Base-by-base conservation (phyloP, 129 eudicot genomes). In the Glebionis coronaria region DNA sequence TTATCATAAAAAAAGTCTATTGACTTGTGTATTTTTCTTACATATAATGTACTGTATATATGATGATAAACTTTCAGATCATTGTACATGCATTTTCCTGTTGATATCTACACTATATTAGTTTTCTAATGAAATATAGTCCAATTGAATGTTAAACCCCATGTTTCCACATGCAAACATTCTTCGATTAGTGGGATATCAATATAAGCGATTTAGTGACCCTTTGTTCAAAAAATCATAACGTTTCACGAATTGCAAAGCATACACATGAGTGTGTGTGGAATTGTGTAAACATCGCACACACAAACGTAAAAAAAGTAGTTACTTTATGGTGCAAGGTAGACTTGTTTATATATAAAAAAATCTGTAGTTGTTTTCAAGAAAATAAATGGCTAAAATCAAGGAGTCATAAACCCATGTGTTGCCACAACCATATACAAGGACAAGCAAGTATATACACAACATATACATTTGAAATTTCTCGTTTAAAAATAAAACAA, bases 281-380 rank as follows among this genome's bases (percentile, higher is more conserved):
- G 78, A 73, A 73, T 82, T 76, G 80, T 78, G 73, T 67, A 67
- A 20, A 59, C 79, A 75, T 75, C 63, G 49, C 79, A 75, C 79
- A 75, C 79, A 68, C 75, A 75, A 67, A 69, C 80, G 71, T 65
- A 70, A 73, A 83, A 80, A 77, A 78, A 40, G 69, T 70, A 80
- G 52, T 69, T 38, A 66, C 81, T 83, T 83, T 83, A 76, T 77
- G 76, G 46, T 75, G 80, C 72, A 79, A 59, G 45, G 68, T 44
- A 68, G 56, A 61, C n/a, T 71, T 44, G 19, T 59, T 55, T 76
- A 72, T 70, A 60, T 0, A 31, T 31, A 31, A 5, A 4, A 59
- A 72, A 68, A 50, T 44, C 9, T 21, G 21, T 35, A 9, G 61
- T 65, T 59, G 58, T 75, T 79, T 79, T 83, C 77, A 78, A 78